These are phyloP conservation scores for Cordyceps cateniannulata DNA, from an alignment of 2,329 filamentous ascomycete species.

Conservation along the genomic window DNA sequence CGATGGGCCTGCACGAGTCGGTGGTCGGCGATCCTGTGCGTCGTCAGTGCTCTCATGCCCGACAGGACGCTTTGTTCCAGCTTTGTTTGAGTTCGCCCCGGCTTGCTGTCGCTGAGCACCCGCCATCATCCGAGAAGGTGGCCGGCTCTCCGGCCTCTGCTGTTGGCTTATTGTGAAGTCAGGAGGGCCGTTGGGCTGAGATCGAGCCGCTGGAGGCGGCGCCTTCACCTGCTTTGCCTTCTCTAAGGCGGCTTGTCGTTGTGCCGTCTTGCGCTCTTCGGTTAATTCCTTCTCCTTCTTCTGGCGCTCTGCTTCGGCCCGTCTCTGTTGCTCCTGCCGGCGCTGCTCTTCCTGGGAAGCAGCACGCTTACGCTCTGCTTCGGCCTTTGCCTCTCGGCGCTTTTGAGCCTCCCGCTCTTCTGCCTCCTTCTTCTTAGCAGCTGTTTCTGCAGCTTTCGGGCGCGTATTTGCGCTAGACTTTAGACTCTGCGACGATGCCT, in stretches of 20 bases:
- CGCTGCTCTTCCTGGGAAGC: constrained; percentile 60
- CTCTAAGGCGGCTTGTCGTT: constrained; percentile 57
- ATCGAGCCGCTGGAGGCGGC: constrained; percentile 52
- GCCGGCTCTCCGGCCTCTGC: constrained; percentile 29
- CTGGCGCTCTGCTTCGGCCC: constrained; percentile 56
- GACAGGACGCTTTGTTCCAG: constrained; percentile 56
- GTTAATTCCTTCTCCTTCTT: constrained; percentile 54
- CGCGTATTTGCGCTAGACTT: constrained; percentile 59
- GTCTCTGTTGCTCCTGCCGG: constrained; percentile 50
- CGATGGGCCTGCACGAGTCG: constrained; percentile 47
- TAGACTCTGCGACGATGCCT: constrained; percentile 51
- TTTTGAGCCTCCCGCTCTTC: constrained; percentile 75
- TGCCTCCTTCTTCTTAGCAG: constrained; percentile 75
- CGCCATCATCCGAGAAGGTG: constrained; percentile 53
- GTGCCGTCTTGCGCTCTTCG: constrained; percentile 60
- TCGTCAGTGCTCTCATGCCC: constrained; percentile 53
- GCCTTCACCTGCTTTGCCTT: constrained; percentile 59
- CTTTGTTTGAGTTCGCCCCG: constrained; percentile 31
- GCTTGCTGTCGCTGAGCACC: constrained; percentile 47
- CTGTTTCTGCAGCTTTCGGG: constrained; percentile 66
- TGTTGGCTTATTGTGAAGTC: constrained; percentile 35
- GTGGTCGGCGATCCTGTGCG: constrained; percentile 39
- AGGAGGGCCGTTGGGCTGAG: constrained; percentile 45
- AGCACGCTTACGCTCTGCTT: constrained; percentile 70
- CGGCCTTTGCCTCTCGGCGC: constrained; percentile 74